Base-by-base conservation (phyloP, 495 filamentous ascomycete genomes). In the Friedmanniomyces simplex region DNA sequence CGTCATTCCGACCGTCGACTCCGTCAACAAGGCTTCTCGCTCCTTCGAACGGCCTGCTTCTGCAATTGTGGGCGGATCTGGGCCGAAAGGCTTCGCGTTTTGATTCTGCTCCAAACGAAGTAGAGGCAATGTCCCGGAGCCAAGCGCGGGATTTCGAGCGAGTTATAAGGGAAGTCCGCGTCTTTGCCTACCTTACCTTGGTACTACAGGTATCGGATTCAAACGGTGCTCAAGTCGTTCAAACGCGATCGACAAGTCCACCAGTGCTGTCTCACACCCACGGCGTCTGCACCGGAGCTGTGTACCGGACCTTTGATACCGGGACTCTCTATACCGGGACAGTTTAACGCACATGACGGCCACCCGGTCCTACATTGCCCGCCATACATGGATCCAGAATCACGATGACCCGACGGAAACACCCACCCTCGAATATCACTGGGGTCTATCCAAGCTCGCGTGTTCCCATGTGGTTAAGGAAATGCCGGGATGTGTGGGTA, bases 401-500 rank as follows among this genome's bases (percentile, higher is more conserved):
- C 63, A 75, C 49, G 63, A 68, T 54, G 63, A 57, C 54, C 51
- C 65, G 34, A 76, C 73, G 14, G 62, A 71, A 28, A 60, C 43
- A 43, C 13, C 34, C 0, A 50, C 63, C 21, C 51, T 79, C 5
- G 74, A 77, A 58, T 73, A 68, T 14, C 77, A 85, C 66, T 86
- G 82, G 82, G 83, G 82, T n/a, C 10, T 86, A 85, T 67, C 71
- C 73, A 21, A 66, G 69, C 32, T n/a, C 76, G 80, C 42, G 72
- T 77, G 4, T 41, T 82, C 0, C 83, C 83, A 16, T 84, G 81
- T 64, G 75, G n/a, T 71, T 25, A 82, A 72, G 57, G 82, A 83
- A 67, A 58, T n/a, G n/a, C 70, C 0, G 82, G 81, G 4, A 79
- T 78, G 2, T 86, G 83, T 66, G 81, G 70, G 24, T 85, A 85